Evolutionary conservation across 371 early-diverging fungal genomes (phyloP), one percentile per base, ranked within the genome.

Genomic region (Lichtheimia hyalospora): DNA sequence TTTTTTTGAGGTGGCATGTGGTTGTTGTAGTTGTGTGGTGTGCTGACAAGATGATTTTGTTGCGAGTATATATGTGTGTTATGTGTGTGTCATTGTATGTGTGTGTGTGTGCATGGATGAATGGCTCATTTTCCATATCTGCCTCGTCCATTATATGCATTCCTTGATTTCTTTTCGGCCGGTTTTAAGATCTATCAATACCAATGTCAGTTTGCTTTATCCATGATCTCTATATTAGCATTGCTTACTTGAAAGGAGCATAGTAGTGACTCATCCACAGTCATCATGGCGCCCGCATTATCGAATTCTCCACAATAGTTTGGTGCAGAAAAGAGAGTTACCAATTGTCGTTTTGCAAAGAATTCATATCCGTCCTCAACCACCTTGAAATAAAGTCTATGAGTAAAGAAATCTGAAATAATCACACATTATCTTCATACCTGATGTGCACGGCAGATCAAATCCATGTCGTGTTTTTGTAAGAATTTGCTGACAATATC

Each of bases 261-360:
- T 77, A 96, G 88, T 60, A 99, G 83, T 28, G 95, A 89, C 68
- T 96, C 93, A 74, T 96, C 96, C 27, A 99, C 97, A 62, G 90
- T 92, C 97, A 99, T 96, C 86, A 99, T 96, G 5, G 97, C 98
- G 13, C 96, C 99, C 3, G 96, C 91, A 73, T 96, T 97, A 64
- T 93, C 96, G 66, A 95, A 96, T 81, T 94, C 95, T 52, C 95
- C 96, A 73, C 96, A 96, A 72, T 96, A 97, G 73, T 96, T 96
- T 51, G 97, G 97, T 16, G 96, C 97, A 25, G 93, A 93, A 68
- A 97, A 98, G 54, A 98, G 69, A 2, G 97, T 98, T 1, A 96
- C 94, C 54, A 98, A 75, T 70, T 97, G 91, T 56, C 97, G 86
- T 74, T 94, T 90, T 48, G 93, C 90, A 80, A 92, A 94, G 70